These are phyloP conservation scores for Limnanthes douglasii DNA, from an alignment of 345 rosid genomes.

Conservation along the genomic window DNA sequence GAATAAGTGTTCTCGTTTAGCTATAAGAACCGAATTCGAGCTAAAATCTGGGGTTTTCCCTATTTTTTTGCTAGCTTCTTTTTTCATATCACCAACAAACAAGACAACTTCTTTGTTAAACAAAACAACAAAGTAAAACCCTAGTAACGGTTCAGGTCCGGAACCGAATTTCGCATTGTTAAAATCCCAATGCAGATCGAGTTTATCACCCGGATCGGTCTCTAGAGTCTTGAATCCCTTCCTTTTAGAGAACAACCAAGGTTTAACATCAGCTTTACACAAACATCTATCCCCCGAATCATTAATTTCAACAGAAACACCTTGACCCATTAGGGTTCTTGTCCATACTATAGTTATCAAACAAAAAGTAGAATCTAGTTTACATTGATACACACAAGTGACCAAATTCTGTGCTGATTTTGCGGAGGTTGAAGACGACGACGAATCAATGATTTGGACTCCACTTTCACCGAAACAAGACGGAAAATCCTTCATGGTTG, in stretches of 20 bases:
- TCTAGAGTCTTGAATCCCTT: conserved; percentile 84
- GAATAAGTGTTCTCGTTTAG: conserved; percentile 70
- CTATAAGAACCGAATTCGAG: conserved; percentile 32
- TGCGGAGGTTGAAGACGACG: conserved; percentile 45
- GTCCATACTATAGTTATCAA: conserved; percentile 75
- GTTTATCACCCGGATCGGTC: conserved; percentile 45
- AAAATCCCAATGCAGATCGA: conserved; percentile 80
- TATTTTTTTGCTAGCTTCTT: conserved; percentile 75
- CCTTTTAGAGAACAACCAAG: conserved; percentile 85
- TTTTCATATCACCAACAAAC: conserved; percentile 83
- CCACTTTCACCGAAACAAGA: conserved; percentile 96
- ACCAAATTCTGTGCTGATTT: conserved; percentile 65
- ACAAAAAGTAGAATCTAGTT: conserved; percentile 48
- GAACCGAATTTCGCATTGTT: conserved; percentile 72
- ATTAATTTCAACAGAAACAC: conserved; percentile 54
- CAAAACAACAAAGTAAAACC: conserved; percentile 66
- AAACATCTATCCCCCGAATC: conserved; percentile 64
- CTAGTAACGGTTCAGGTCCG: conserved; percentile 78
- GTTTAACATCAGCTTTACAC: conserved; percentile 87
- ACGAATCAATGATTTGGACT: conserved; percentile 71
- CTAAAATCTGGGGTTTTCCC: conserved; percentile 21
- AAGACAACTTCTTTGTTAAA: conserved; percentile 61
- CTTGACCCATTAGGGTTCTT: conserved; percentile 90
- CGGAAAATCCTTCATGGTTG: conserved; percentile 96
- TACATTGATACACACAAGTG: conserved; percentile 59